Base-by-base conservation (phyloP, 1,284 basidiomycete genomes). In the Sporisorium graminicola region DNA sequence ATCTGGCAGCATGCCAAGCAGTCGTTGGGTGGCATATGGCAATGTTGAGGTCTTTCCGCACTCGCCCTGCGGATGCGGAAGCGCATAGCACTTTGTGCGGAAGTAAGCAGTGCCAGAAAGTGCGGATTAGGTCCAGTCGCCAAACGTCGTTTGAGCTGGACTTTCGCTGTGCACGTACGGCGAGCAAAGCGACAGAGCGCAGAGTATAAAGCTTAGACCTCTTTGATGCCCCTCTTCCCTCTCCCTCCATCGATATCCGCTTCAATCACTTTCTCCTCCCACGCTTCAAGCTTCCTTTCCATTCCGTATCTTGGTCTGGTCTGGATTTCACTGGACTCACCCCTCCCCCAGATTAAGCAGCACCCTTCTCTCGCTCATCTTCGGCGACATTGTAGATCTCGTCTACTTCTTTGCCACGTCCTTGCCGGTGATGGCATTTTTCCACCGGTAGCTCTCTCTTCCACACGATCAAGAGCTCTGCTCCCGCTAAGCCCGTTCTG, bases 161-260 rank as follows among this genome's bases (percentile, higher is more conserved):
- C 47, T 37, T 29, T 57, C 47, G 29, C 42, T 52, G 22, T 33
- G 10, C 29, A 27, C n/a, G 9, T n/a, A 10, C 2, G 16, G 10
- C 16, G 29, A 22, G 22, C 7, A 9, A 40, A 47, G 40, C 12
- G 37, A 35, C 46, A 44, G 33, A 44, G 33, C 24, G 22, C 14
- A 44, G 20, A n/a, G 27, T 56, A 63, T 63, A 63, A 35, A 51
- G 47, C 22, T 33, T 53, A 14, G 13, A 27, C 55, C 27, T 42
- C 33, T 18, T 1, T 35, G 22, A 7, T 27, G 7, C 37, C 18
- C 22, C n/a, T 42, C n/a, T 14, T 26, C 42, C 16, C 42, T 43
- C 52, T 31, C 27, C 40, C 37, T 37, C 20, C 54, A 7, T 56
- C 42, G 9, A 46, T 43, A n/a, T 3, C 18, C n/a, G 1, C 31